Conservation (phyloP, 2,329 filamentous ascomycete genomes). For the Lachnellula hyalina region DNA sequence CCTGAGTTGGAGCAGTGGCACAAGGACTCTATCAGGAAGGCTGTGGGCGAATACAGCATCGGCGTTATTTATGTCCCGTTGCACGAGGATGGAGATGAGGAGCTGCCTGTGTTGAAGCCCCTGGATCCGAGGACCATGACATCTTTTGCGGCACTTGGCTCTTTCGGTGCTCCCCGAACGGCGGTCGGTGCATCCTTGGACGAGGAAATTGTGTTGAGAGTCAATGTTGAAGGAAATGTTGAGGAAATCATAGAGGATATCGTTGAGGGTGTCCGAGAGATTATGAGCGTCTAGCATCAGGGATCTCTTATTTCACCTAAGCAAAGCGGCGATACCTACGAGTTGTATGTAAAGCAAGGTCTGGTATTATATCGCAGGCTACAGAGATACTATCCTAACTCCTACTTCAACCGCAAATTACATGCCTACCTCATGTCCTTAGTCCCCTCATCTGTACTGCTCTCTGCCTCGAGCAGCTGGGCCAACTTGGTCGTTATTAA, state of each 20-base stretch:
- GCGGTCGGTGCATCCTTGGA: conserved; percentile 10
- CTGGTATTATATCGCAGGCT: too few species aligned
- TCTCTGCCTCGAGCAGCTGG: background rate
- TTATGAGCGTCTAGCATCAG: conserved; percentile 5
- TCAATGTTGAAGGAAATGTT: conserved; percentile 20
- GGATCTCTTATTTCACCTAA: too few species aligned
- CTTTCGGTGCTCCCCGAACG: conserved; percentile 1
- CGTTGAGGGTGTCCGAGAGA: conserved; percentile 15
- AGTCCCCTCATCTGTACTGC: background rate
- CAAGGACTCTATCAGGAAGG: conserved; percentile 22
- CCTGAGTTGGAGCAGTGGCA: conserved; percentile 31
- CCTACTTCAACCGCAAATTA: too few species aligned
- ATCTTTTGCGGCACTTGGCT: conserved; percentile 13
- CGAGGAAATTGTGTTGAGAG: conserved; percentile 21
- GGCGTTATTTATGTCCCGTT: conserved; percentile 31
- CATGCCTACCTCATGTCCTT: background rate
- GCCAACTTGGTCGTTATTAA: background rate
- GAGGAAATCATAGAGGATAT: conserved; percentile 23
- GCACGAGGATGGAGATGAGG: conserved; percentile 14
- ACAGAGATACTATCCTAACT: too few species aligned
- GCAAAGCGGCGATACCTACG: too few species aligned
- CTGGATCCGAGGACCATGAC: conserved; percentile 28
- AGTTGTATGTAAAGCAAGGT: too few species aligned
- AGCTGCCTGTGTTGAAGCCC: conserved; percentile 25
- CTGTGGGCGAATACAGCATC: conserved; percentile 28